A percentile compares a stretch with the other conserved stretches of the same genome.
These are phyloP conservation scores for Ganoderma multipileum DNA, from an alignment of 1,284 basidiomycete genomes.

Conservation along the genomic window DNA sequence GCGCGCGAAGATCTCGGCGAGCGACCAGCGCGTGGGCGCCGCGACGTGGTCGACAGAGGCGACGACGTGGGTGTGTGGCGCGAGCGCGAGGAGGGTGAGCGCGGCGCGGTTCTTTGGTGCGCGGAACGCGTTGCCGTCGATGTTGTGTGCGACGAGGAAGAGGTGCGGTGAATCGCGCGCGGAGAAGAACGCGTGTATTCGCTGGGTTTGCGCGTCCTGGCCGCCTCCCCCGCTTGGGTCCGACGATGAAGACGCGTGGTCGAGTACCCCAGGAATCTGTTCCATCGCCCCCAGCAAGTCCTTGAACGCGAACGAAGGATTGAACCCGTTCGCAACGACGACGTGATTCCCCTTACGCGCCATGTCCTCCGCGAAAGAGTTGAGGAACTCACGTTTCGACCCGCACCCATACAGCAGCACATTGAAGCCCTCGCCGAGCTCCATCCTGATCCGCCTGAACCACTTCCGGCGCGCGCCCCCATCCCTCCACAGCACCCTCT, in stretches of 20 bases:
- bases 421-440: constrained; percentile 86
- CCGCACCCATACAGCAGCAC: constrained; percentile 88
- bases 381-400: constrained; percentile 79
- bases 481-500: constrained; percentile 34
- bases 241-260: constrained; percentile 34
- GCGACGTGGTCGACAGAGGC: constrained; percentile 89
- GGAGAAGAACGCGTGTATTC: constrained; percentile 70
- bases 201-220: constrained; percentile 66
- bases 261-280: constrained; percentile 56
- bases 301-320: constrained; percentile 71
- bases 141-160: constrained; percentile 87
- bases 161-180: constrained; percentile 47
- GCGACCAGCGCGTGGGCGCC: constrained; percentile 80
- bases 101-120: constrained; percentile 63
- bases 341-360: constrained; percentile 59
- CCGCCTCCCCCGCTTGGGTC: constrained; percentile 38
- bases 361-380: constrained; percentile 72
- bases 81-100: constrained; percentile 74
- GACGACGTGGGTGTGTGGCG: constrained; percentile 77
- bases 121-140: constrained; percentile 80
- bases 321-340: constrained; percentile 83
- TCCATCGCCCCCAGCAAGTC: constrained; percentile 78
- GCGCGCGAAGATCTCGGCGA: constrained; percentile 62
- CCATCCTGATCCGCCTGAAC: constrained; percentile 71
- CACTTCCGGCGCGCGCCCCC: constrained; percentile 42